Conservation (phyloP, 1,284 basidiomycete species). For the Grifola frondosa region DNA sequence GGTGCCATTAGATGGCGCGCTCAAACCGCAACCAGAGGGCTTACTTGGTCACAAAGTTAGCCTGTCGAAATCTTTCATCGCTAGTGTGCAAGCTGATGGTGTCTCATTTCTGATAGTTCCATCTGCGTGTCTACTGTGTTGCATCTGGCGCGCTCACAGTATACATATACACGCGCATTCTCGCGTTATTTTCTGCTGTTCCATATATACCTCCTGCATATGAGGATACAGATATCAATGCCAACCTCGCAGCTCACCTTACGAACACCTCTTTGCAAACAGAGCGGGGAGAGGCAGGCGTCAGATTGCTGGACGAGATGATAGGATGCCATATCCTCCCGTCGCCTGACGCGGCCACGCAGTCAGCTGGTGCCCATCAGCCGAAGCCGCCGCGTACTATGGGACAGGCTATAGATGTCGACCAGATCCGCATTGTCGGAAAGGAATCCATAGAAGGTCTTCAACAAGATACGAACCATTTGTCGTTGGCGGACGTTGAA, state of each 20-base stretch:
- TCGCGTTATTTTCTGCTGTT: constrained; percentile 82
- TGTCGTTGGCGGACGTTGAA: constrained; percentile 53
- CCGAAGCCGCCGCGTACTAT: constrained; percentile 18
- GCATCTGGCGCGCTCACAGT: constrained; percentile 78
- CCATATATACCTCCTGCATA: constrained; percentile 50
- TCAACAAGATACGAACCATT: constrained; percentile 19
- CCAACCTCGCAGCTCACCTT: constrained; percentile 80
- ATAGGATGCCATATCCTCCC: constrained; percentile 57
- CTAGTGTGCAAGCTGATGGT: too few species aligned
- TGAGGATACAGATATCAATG: constrained; percentile 24
- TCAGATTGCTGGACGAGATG: constrained; percentile 78
- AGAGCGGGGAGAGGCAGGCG: constrained; percentile 62
- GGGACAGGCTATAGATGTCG: constrained; percentile 18
- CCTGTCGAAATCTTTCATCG: too few species aligned
- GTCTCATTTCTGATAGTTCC: constrained; percentile 72
- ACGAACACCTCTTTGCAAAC: constrained; percentile 96
- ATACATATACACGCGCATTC: constrained; percentile 79
- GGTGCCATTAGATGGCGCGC: constrained; percentile 30
- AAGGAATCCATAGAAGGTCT: constrained; percentile 9
- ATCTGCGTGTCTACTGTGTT: constrained; percentile 92
- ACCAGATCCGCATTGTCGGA: constrained; percentile 17
- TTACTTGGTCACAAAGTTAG: constrained; percentile 68
- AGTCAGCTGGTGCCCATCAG: too few species aligned
- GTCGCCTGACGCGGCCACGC: neutral
- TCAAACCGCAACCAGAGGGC: constrained; percentile 23